A percentile compares a stretch with the other conserved stretches of the same genome.
phyloP scores from a whole-genome alignment of 768 basidiomycete species.

The Rhodotorula diobovata region DNA sequence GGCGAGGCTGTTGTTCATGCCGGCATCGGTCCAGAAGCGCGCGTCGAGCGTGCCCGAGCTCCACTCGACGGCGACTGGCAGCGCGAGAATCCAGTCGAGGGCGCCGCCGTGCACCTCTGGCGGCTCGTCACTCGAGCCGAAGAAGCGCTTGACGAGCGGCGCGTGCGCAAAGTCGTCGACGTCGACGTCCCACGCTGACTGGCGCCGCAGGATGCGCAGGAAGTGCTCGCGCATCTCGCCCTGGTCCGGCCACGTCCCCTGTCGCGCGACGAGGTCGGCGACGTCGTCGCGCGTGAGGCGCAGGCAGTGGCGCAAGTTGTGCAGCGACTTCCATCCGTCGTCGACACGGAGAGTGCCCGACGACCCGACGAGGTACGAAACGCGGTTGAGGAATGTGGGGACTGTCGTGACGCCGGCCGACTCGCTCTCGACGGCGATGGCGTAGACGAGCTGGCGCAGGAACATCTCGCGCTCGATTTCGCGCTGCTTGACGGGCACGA shows the following conservation, averaged over 20 bases:
- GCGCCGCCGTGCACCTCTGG: neutral
- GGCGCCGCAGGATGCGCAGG: conserved; percentile 5
- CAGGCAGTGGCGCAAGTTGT: conserved; percentile 68
- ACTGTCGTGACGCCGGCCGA: conserved; percentile 49
- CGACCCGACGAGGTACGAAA: conserved; percentile 73
- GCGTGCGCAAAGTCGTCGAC: conserved; percentile 6
- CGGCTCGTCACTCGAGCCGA: neutral
- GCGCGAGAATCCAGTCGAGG: neutral
- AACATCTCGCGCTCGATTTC: neutral
- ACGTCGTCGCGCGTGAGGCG: conserved; percentile 50
- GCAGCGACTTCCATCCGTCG: conserved; percentile 67
- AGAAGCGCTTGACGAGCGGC: conserved; percentile 12
- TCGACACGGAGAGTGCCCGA: conserved; percentile 67
- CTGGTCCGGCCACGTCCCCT: neutral
- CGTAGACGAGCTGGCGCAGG: conserved; percentile 16
- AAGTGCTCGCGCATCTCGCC: neutral
- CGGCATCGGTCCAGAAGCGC: neutral
- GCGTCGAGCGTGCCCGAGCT: conserved; percentile 3
- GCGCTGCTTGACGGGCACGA: conserved; percentile 4
- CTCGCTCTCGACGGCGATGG: conserved; percentile 21
- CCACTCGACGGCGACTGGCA: conserved; percentile 3
- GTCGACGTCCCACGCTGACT: conserved; percentile 32
- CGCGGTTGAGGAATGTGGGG: conserved; percentile 74
- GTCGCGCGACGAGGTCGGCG: neutral
- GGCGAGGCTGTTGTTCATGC: conserved; percentile 5